Base-by-base conservation (phyloP, 257 asterid genomes). In the Penstemon davidsonii region DNA sequence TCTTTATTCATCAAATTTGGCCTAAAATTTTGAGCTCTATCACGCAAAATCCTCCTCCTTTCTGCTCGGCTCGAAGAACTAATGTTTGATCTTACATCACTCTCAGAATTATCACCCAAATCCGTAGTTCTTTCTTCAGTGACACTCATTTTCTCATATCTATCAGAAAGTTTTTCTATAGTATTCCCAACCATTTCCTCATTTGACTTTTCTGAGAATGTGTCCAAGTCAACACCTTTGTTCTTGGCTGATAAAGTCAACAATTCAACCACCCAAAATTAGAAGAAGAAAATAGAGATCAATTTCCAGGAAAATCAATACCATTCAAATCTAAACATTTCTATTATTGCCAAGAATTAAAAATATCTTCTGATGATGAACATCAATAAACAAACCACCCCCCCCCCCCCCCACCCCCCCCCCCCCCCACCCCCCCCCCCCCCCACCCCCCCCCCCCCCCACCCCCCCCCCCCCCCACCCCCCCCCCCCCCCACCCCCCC, bases 221-320 rank as follows among this genome's bases (percentile, higher is more conserved):
- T 56, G 66, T 88, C 88, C 82, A 76, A 73, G 76, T 80, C 88
- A 74, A 80, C 85, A 45, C 77, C 88, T 53, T 81, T 83, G 79
- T 78, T 82, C 76, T 79, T 82, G 69, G 87, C 95, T 90, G 86
- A 69, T 67, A 60, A 25, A 75, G 85, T 80, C 68, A 84, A 73
- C 75, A 76, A 75, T 40, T 45, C 72, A 76, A 12, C 55, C 33
- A 25, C 67, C 59, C 40, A 71, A 70, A 57, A 19, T 58, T 9
- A 53, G 46, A 45, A 43, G 43, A 25, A 12, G 39, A 50, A 42
- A 75, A 55, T 5, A 57, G 42, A 67, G 43, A 55, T 55, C 72
- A 25, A 25, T 25, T 25, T 25, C 33, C 33, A 25, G 2, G 33
- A 25, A 69, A 66, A 49, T 68, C 47, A 75, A 61, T 25, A n/a